These are phyloP conservation scores for Diaporthe vexans DNA, from an alignment of 2,329 filamentous ascomycete species.

Conservation along the genomic window DNA sequence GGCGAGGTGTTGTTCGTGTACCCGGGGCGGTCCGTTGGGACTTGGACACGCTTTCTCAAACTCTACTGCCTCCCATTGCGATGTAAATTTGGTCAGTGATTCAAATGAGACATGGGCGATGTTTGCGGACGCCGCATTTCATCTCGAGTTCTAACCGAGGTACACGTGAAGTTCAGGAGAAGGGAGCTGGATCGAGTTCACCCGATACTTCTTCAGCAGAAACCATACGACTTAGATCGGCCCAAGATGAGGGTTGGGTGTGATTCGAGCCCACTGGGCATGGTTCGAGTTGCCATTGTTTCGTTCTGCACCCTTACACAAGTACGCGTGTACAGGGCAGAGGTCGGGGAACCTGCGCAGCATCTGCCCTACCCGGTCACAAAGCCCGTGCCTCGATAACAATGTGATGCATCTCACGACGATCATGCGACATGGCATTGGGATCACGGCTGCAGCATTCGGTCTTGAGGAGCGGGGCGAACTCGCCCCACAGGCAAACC, in stretches of 20 bases:
- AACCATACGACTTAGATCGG: background rate
- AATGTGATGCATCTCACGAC: background rate
- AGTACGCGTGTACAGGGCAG: too few species aligned
- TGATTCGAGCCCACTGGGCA: background rate
- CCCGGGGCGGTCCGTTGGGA: background rate
- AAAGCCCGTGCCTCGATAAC: background rate
- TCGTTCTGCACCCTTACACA: background rate
- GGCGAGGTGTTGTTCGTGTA: background rate
- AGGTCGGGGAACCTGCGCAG: background rate
- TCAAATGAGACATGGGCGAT: background rate
- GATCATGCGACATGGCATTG: background rate
- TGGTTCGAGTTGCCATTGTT: background rate
- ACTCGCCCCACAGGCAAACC: background rate
- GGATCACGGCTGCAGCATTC: background rate
- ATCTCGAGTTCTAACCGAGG: background rate
- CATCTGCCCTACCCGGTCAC: background rate
- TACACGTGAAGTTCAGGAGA: background rate
- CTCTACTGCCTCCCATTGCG: background rate
- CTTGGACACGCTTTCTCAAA: too few species aligned
- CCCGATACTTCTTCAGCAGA: background rate
- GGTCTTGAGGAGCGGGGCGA: background rate
- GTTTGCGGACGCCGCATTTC: background rate
- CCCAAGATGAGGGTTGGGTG: background rate
- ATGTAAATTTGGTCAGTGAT: background rate
- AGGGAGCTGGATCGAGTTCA: background rate